Conservation (phyloP, 371 early-diverging fungal species). For the Mortierella sp. region DNA sequence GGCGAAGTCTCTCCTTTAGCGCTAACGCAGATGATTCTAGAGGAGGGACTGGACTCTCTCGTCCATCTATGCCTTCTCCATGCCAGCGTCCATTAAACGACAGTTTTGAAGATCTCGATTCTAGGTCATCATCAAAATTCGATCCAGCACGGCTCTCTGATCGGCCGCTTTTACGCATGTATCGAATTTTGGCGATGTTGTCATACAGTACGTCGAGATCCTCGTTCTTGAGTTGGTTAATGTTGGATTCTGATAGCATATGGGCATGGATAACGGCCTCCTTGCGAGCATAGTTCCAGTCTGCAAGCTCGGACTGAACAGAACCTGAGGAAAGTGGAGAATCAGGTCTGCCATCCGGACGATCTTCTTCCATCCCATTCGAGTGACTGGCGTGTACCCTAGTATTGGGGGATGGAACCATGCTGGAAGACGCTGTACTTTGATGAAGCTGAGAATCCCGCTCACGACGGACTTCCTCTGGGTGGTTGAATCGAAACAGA, state of each 20-base stretch:
- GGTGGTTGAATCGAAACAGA: conserved; percentile 89
- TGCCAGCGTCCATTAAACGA: conserved; percentile 28
- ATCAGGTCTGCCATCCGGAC: conserved; percentile 62
- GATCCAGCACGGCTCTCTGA: conserved; percentile 67
- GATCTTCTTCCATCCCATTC: conserved; percentile 50
- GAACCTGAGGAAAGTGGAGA: conserved; percentile 70
- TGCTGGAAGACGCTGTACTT: conserved; percentile 10
- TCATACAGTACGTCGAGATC: conserved; percentile 72
- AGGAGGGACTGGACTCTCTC: conserved; percentile 29
- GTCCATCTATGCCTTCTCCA: conserved; percentile 33
- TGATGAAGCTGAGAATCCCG: conserved; percentile 59
- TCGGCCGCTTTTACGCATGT: conserved; percentile 59
- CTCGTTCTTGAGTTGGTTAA: conserved; percentile 68
- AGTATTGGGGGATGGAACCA: neutral
- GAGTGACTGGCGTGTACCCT: conserved; percentile 6
- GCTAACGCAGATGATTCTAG: conserved; percentile 46
- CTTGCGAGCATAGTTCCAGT: conserved; percentile 84
- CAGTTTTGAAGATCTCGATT: conserved; percentile 54
- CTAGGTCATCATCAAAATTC: conserved; percentile 66
- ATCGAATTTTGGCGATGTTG: conserved; percentile 67
- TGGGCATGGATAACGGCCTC: conserved; percentile 72
- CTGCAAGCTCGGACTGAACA: conserved; percentile 71
- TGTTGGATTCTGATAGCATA: conserved; percentile 57
- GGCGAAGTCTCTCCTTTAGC: conserved; percentile 65
- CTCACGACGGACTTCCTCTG: conserved; percentile 85